A percentile compares a stretch with the other conserved stretches of the same genome.
phyloP scores from a whole-genome alignment of 1,139 yeast species.

The Saccharomyces hybrid region DNA sequence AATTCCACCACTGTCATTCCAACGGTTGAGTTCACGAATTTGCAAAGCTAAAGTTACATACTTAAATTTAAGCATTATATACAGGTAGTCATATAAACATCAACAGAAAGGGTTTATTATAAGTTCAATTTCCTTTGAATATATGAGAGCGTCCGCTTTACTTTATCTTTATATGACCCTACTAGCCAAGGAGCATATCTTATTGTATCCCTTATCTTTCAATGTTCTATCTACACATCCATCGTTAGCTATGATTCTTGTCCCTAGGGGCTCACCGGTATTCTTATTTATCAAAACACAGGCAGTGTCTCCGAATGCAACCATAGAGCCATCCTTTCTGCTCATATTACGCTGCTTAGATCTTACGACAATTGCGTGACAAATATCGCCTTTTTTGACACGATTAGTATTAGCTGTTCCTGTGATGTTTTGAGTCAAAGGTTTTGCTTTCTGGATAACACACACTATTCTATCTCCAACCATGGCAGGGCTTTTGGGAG shows the following conservation, averaged over 20 bases:
- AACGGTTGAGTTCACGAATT: not conserved
- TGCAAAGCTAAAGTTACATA: not conserved
- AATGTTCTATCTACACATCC: conserved; percentile 85
- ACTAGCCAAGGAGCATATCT: conserved; percentile 77
- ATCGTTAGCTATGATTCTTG: conserved; percentile 67
- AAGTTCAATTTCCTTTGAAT: not conserved
- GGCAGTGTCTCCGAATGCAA: conserved; percentile 92
- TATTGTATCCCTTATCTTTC: conserved; percentile 74
- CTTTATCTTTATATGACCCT: conserved; percentile 20
- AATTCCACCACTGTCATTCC: not conserved
- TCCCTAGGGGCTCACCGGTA: conserved; percentile 88
- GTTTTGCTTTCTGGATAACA: conserved; percentile 88
- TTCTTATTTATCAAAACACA: conserved; percentile 86
- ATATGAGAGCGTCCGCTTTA: not conserved
- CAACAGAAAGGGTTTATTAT: not conserved
- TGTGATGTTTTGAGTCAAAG: conserved; percentile 52
- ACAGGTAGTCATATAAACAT: not conserved
- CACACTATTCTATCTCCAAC: conserved; percentile 92
- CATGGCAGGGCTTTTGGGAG: conserved; percentile 73
- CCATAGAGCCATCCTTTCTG: conserved; percentile 80
- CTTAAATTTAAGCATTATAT: not conserved
- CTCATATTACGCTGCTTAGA: conserved; percentile 72
- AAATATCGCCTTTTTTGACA: conserved; percentile 91
- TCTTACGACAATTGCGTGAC: conserved; percentile 92
- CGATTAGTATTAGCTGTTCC: conserved; percentile 69